Percentiles rank a stretch among this genome's conserved stretches.
Evolutionary conservation across 495 filamentous ascomycete species (phyloP).

Genomic region (Apodospora peruviana): DNA sequence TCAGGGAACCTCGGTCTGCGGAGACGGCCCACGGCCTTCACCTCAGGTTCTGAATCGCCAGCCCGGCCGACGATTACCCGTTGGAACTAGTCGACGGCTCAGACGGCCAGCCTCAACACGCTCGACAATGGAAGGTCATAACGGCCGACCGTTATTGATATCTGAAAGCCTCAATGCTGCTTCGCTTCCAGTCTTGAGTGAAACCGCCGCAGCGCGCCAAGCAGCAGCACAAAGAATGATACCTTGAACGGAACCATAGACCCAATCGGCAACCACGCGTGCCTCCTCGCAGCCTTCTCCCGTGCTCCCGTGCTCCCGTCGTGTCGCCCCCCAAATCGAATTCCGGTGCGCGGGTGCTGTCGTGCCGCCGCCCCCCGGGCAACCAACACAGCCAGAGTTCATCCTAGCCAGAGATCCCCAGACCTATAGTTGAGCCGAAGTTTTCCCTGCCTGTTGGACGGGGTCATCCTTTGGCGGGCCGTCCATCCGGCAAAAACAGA

Average conservation of each 20-base stretch:
- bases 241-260: background rate
- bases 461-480: slow-evolving; percentile 11
- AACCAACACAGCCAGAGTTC: background rate
- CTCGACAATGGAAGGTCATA: background rate
- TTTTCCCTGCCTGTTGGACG: slow-evolving; percentile 8
- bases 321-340: background rate
- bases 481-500: slow-evolving; percentile 6
- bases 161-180: background rate
- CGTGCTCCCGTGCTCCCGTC: no score
- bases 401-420: background rate
- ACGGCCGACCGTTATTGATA: background rate
- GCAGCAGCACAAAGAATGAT: no score
- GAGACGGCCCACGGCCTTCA: slow-evolving; percentile 1
- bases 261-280: background rate
- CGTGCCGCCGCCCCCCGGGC: background rate
- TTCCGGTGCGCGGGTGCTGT: background rate
- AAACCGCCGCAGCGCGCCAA: background rate
- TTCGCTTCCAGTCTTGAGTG: background rate
- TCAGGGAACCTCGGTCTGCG: slow-evolving; percentile 3
- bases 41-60: slow-evolving; percentile 16
- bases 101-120: background rate
- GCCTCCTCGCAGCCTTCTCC: background rate
- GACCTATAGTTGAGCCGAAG: slow-evolving; percentile 13
- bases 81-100: slow-evolving; percentile 6
- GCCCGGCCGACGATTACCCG: slow-evolving; percentile 19